Evolutionary conservation across 768 basidiomycete genomes (phyloP), one percentile per base, ranked within the genome.

Genomic region (Clavaria fumosa): DNA sequence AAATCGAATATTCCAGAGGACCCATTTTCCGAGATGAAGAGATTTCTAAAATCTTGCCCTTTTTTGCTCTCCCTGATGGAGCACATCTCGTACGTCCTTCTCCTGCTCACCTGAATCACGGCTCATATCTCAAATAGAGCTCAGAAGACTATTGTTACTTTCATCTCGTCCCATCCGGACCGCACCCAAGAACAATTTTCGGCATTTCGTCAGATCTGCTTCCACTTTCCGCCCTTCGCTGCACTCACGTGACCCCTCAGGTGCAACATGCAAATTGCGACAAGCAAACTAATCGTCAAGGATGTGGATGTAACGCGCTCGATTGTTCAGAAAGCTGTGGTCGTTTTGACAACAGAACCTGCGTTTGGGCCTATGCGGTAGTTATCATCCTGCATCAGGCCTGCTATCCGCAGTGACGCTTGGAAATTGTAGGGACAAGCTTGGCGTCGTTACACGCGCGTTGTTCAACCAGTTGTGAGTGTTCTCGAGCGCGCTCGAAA

Each of bases 131-230:
- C 33, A 12, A 43, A 5, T 48, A 88, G 83, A 79, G 75, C 45
- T 62, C 74, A 14, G 93, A 97, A 62, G 95, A 99, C 52, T 97
- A 96, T 53, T 86, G 85, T 0, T 97, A 96, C 56, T 99, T 99
- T 51, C 89, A 93, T 52, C 60, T 93, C 19, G 83, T 86, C 5
- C 80, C 81, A 17, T 64, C 72, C 9, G 69, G 74, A 7, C 69
- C 70, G 0, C 72, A 67, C 43, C 75, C 82, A 1, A 71, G 70
- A 12, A 97, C 95, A 3, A 61, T 97, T 26, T 99, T 97, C 51
- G 95, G 93, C 23, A 97, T 99, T 52, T 96, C 91, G 75, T 93
- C 50, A 57, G 78, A 60, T 14, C 19, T 22, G 9, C 18, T 34
- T 36, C 22, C 14, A 11, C 33, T n/a, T 23, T 22, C 14, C 18